Base-by-base conservation (phyloP, 306 rosid genomes). In the Oxytropis ochrocephala region DNA sequence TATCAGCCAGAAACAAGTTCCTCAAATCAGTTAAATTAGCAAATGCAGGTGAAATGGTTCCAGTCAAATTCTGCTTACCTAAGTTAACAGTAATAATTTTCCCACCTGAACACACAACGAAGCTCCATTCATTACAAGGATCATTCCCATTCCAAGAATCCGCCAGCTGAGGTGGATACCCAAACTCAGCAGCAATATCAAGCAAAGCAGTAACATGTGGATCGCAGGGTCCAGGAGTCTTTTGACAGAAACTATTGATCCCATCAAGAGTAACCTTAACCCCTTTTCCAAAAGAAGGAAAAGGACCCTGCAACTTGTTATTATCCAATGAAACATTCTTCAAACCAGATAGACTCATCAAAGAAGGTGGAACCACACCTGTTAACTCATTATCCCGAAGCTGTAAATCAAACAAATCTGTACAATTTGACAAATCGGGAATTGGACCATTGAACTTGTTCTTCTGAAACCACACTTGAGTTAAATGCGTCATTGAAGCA, bases 381-480 rank as follows among this genome's bases (percentile, higher is more conserved):
- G 93, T 84, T 5, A 93, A 69, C 69, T 67, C 80, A 38, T 93
- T 93, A 43, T 93, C 97, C 5, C 98, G 61, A 1, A 93, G 83
- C 80, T 84, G 91, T 64, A 93, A 76, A 78, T 88, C 98, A 21
- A 35, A 77, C 49, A 93, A 18, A 49, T 5, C 17, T 5, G 16
- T 69, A 29, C 86, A 84, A 0, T 74, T 69, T 1, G 98, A 82
- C 14, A 90, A 68, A 65, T 93, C 96, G 0, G 98, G 97, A 17
- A 93, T 78, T 6, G 80, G 59, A 48, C 97, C 96, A 0, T 84
- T 80, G 78, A 93, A 90, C 66, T 50, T 85, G 66, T 93, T 93
- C 73, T 85, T 82, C 0, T 90, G 94, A 17, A 93, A 91, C 98
- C 98, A 90, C 0, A 78, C 89, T 80, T 88, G 94, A 58, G 27